Evolutionary conservation across 2,329 filamentous ascomycete genomes (phyloP).

Genomic region (Colletotrichum scovillei): DNA sequence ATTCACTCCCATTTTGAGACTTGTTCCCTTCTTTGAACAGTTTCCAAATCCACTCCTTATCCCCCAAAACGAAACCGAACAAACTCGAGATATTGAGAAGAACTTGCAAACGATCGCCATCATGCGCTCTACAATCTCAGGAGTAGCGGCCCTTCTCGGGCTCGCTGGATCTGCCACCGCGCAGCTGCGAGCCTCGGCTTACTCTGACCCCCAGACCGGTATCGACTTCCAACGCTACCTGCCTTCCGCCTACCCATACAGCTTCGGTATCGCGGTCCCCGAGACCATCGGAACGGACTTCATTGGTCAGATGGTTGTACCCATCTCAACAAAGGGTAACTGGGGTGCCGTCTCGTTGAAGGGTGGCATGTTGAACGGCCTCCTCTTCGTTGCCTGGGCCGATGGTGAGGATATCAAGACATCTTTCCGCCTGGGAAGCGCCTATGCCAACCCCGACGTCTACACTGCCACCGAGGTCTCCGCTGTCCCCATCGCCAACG

Average conservation of each 20-base stretch:
- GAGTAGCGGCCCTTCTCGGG: constrained; percentile 37
- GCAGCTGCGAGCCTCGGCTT: constrained; percentile 42
- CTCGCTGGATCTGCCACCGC: constrained; percentile 38
- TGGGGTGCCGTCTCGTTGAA: constrained; percentile 62
- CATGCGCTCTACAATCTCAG: constrained; percentile 35
- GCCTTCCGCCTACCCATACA: constrained; percentile 47
- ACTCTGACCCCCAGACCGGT: constrained; percentile 56
- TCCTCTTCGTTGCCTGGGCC: constrained; percentile 62
- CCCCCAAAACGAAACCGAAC: not conserved
- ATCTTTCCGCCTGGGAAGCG: constrained; percentile 45
- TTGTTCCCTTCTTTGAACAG: constrained; percentile 4
- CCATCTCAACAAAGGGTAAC: constrained; percentile 47
- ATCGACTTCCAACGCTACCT: constrained; percentile 44
- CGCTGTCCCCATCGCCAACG: constrained; percentile 58
- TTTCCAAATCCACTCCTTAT: constrained; percentile 2
- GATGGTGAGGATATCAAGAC: constrained; percentile 53
- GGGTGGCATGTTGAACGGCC: constrained; percentile 57
- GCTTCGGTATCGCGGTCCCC: constrained; percentile 63
- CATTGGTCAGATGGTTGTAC: constrained; percentile 63
- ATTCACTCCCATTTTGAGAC: constrained; percentile 9
- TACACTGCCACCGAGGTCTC: constrained; percentile 53
- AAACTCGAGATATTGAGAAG: constrained; percentile 1
- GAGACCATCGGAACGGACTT: constrained; percentile 61
- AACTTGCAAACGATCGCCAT: not conserved
- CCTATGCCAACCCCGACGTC: constrained; percentile 59